Percentiles rank a stretch among this genome's conserved stretches.
Evolutionary conservation across 441 rosid genomes (phyloP).

Genomic region (Raphanus hybrid): DNA sequence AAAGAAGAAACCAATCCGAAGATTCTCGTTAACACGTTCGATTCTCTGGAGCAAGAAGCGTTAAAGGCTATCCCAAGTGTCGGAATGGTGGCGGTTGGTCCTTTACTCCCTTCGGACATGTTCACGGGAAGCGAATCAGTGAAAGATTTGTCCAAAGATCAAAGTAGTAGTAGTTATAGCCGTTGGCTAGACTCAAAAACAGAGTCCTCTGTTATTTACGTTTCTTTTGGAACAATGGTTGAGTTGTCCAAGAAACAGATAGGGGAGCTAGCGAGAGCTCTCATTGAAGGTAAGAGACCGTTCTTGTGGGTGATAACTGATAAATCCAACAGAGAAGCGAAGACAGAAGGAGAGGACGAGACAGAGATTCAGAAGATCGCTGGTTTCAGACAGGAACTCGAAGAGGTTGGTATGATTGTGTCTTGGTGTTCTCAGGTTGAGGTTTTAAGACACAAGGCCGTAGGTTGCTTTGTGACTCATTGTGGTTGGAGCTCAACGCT

Average conservation of each 20-base stretch:
- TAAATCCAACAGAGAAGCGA: slow-evolving; percentile 32
- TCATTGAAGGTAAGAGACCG: slow-evolving; percentile 41
- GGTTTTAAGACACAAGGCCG: slow-evolving; percentile 52
- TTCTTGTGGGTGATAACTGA: slow-evolving; percentile 65
- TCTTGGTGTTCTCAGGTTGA: slow-evolving; percentile 72
- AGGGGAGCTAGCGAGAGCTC: slow-evolving; percentile 52
- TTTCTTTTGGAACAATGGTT: slow-evolving; percentile 63
- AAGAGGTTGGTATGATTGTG: slow-evolving; percentile 57
- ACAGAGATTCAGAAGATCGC: slow-evolving; percentile 38
- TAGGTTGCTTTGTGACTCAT: slow-evolving; percentile 48
- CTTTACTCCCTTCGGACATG: slow-evolving; percentile 48
- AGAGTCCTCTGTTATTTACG: slow-evolving; percentile 58
- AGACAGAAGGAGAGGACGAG: slow-evolving; percentile 30
- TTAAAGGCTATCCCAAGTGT: slow-evolving; percentile 28
- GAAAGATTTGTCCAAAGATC: slow-evolving; percentile 19
- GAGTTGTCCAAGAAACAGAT: slow-evolving; percentile 50
- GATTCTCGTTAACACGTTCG: slow-evolving; percentile 45
- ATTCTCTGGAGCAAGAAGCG: slow-evolving; percentile 39
- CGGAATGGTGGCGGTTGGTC: slow-evolving; percentile 53
- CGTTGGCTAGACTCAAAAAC: slow-evolving; percentile 58
- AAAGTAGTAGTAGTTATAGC: slow-evolving; percentile 16
- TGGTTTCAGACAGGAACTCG: slow-evolving; percentile 46
- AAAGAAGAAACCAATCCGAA: slow-evolving; percentile 34
- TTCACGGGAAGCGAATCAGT: slow-evolving; percentile 38
- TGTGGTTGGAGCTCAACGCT: slow-evolving; percentile 64